Base-by-base conservation (phyloP, 495 filamentous ascomycete species). In the Hamigera avellanea region DNA sequence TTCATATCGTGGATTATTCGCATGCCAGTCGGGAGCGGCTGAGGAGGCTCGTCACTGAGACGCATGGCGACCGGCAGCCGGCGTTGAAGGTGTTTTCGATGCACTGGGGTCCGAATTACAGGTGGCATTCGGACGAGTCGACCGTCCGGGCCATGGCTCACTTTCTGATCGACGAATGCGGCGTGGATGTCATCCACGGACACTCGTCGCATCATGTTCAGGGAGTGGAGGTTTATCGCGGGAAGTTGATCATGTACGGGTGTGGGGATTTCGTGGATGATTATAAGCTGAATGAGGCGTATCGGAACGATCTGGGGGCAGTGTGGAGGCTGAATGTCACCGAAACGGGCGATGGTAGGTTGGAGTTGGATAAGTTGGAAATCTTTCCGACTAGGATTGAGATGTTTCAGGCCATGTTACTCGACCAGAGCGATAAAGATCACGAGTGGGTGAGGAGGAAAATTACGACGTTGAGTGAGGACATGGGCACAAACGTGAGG, bases 201-300 rank as follows among this genome's bases (percentile, higher is more conserved):
- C 60, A 64, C 34, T 66, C 62, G 15, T 53, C 54, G 15, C 63
- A 67, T 44, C 63, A 67, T 53, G 38, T 62, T 0, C 63, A 67
- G 44, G 63, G 63, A 0, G 61, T 63, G 7, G 62, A 66, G 40
- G 36, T 44, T 12, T 61, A 61, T 31, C 48, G 34, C 1, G 54
- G 60, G 0, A 56, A 50, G 33, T 12, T 66, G 8, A 56, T 67
- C 25, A 55, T 66, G 2, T 66, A 66, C 21, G 62, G 63, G 0
- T 66, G 62, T 41, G 63, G 62, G 1, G 60, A 66, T 43, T 66
- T 64, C 40, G 59, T 66, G 23, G 60, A 66, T 48, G 62, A 67
- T 48, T 66, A 64, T 51, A 49, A 45, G 2, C 2, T 61, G n/a
- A 42, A 48, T 44, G 30, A 27, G 18, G 42, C 46, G 21, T 66